phyloP scores from a whole-genome alignment of 495 filamentous ascomycete genomes.

The Venustampulla echinocandica region DNA sequence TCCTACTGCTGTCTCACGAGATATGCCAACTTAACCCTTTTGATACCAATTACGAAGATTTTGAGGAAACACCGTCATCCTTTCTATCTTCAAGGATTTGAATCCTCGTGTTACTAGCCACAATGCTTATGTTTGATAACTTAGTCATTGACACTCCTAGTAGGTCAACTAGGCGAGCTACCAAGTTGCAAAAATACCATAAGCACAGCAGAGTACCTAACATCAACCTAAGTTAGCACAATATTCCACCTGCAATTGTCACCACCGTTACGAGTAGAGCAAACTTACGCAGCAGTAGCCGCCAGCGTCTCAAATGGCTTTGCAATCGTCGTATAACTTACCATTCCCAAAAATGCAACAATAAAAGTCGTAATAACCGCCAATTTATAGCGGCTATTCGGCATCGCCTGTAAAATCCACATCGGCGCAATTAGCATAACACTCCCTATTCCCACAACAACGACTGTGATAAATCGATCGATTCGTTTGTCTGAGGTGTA shows the following conservation, averaged over 20 bases:
- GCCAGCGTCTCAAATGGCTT: slow-evolving; percentile 27
- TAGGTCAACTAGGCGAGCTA: too few relatives aligned
- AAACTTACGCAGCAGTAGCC: slow-evolving; percentile 27
- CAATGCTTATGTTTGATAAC: too few relatives aligned
- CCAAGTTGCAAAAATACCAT: slow-evolving; percentile 31
- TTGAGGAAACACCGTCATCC: too few relatives aligned
- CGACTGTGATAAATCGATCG: slow-evolving; percentile 18
- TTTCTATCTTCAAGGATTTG: too few relatives aligned
- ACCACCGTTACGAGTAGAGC: background rate
- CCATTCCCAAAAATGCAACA: slow-evolving; percentile 20
- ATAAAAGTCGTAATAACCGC: slow-evolving; percentile 26
- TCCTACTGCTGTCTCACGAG: too few relatives aligned
- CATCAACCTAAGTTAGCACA: background rate
- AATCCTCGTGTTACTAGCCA: too few relatives aligned
- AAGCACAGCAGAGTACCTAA: slow-evolving; percentile 27
- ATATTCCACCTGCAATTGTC: background rate
- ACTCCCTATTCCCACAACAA: slow-evolving; percentile 22
- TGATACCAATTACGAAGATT: too few relatives aligned
- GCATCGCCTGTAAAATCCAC: slow-evolving; percentile 23
- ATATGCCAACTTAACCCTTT: too few relatives aligned
- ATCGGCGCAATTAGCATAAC: slow-evolving; percentile 26
- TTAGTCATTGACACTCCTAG: too few relatives aligned
- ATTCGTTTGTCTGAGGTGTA: slow-evolving; percentile 21
- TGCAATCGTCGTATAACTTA: slow-evolving; percentile 20
- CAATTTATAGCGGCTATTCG: slow-evolving; percentile 11